Evolutionary conservation across 345 rosid genomes (phyloP), one percentile per base, ranked within the genome.

Genomic region (Acer campestre): DNA sequence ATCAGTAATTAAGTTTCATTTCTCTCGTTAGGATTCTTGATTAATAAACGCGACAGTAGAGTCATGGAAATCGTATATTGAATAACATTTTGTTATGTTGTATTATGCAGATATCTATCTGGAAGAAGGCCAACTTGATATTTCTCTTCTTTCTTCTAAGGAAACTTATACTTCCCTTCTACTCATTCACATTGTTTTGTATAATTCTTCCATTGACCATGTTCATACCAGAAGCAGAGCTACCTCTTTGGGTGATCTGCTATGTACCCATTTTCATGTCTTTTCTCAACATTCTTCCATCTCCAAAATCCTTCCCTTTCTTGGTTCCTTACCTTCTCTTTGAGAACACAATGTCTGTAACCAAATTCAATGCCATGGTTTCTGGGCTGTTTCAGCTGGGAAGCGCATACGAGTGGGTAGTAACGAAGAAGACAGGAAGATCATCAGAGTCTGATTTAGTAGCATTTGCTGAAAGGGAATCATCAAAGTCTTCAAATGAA

Each of bases 331-430:
- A 94, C 80, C 91, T 94, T 6, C 92, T 94, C 46, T 94, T 93
- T 2, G 98, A 94, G 78, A 94, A 94, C 92, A 92, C 97, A 18
- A 92, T 94, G 98, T 94, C 98, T 0, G 96, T 92, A 20, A 94
- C 97, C 65, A 94, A 94, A 78, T 94, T 94, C 92, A 92, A 94
- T 2, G 98, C 98, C 80, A 94, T 92, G 98, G 79, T 94, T 23
- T 94, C 98, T 1, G 98, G 98, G 61, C 79, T 94, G 16, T 94
- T 94, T 68, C 97, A 92, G 88, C 93, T 94, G 0, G 98, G 98
- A 55, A 90, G 94, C 35, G 96, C 98, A 11, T 92, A 94, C 6
- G 97, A 94, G 67, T 92, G 94, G 97, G 92, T 91, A 3, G 98
- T 94, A 64, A 92, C 98, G 6, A 92, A 94, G 82, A 94, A 94